phyloP scores from a whole-genome alignment of 768 basidiomycete species.

The Boletus bicolor region DNA sequence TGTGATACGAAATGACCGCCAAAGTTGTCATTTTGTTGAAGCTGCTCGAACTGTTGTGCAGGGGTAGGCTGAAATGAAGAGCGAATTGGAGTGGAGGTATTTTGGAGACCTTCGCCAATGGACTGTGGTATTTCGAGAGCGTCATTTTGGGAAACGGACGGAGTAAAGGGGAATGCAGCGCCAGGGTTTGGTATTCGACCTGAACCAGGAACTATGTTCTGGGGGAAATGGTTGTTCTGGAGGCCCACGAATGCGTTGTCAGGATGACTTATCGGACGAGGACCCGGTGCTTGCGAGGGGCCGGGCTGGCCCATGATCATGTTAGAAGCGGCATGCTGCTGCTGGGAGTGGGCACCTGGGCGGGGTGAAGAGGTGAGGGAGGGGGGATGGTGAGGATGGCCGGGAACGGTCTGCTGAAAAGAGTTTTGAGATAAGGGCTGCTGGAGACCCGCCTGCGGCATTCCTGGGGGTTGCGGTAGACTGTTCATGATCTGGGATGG shows the following conservation, averaged over 20 bases:
- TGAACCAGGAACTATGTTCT: constrained; percentile 32
- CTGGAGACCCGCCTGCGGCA: constrained; percentile 30
- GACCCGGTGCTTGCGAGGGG: constrained; percentile 28
- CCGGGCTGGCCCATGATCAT: constrained; percentile 33
- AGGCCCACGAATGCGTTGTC: constrained; percentile 46
- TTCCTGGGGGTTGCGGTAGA: constrained; percentile 34
- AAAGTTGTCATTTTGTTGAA: constrained; percentile 41
- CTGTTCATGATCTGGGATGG: constrained; percentile 49
- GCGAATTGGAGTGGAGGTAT: constrained; percentile 37
- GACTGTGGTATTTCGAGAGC: constrained; percentile 44
- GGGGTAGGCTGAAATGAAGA: constrained; percentile 53
- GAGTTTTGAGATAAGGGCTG: constrained; percentile 31
- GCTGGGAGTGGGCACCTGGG: constrained; percentile 27
- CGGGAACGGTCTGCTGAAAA: constrained; percentile 24
- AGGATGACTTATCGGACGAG: constrained; percentile 44
- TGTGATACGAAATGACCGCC: constrained; percentile 34
- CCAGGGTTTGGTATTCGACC: constrained; percentile 34
- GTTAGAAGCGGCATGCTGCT: constrained; percentile 25
- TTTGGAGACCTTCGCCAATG: constrained; percentile 38
- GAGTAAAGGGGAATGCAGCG: constrained; percentile 42
- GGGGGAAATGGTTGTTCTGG: constrained; percentile 34
- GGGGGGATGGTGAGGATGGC: constrained; percentile 30
- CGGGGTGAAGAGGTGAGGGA: constrained; percentile 32
- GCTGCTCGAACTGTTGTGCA: constrained; percentile 60
- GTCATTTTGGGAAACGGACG: constrained; percentile 50